Percentiles rank a stretch among this genome's conserved stretches.
Conservation (phyloP, 305 asterid species). For the Plantago lanceolata region DNA sequence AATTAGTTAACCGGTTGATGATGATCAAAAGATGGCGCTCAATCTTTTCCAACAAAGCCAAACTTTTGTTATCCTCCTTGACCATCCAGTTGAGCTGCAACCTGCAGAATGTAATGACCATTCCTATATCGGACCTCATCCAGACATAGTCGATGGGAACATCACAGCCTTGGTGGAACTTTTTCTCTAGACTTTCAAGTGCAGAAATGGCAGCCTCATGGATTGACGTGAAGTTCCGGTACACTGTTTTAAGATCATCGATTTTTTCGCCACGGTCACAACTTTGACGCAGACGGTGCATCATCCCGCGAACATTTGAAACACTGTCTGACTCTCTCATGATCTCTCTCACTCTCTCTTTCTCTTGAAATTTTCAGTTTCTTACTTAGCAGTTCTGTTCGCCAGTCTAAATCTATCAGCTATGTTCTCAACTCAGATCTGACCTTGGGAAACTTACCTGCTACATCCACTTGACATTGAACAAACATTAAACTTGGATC, state of each 20-base stretch:
- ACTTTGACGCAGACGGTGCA: not conserved
- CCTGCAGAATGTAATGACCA: not conserved
- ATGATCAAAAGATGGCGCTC: not conserved
- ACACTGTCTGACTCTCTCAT: no score
- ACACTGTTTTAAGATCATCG: not conserved
- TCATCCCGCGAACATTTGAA: not conserved
- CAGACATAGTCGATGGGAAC: not conserved
- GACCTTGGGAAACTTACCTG: no score
- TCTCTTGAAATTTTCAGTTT: no score
- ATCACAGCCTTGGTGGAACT: not conserved
- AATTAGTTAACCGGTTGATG: not conserved
- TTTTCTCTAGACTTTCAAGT: not conserved
- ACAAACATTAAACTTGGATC: no score
- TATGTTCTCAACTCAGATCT: no score
- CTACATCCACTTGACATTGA: no score
- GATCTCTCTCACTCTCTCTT: no score
- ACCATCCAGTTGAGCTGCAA: not conserved
- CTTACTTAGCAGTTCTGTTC: no score
- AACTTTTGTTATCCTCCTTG: not conserved
- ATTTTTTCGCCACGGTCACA: not conserved
- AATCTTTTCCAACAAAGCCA: not conserved
- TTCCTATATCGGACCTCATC: not conserved
- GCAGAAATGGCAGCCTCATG: not conserved
- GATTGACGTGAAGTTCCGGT: not conserved
- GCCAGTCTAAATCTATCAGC: no score